Evolutionary conservation across 768 basidiomycete species (phyloP).

Genomic region (Rhizopogon vulgaris): DNA sequence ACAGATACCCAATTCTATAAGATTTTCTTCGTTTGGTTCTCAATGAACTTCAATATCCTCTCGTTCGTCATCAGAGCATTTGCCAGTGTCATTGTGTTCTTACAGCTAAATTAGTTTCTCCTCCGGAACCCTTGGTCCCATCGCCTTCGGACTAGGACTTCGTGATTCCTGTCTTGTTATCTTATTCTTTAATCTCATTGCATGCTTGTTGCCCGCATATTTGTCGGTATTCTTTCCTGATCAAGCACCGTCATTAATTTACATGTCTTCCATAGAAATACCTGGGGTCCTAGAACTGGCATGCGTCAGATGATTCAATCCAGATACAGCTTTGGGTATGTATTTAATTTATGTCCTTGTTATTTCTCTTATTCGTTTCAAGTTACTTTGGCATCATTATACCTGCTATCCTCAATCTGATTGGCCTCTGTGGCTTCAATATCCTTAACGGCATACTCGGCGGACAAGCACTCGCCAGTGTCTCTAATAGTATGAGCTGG

Average conservation of each 20-base stretch:
- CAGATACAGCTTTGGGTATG: conserved; percentile 50
- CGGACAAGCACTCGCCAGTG: conserved; percentile 58
- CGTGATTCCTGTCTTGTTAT: conserved; percentile 61
- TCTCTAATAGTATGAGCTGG: conserved; percentile 46
- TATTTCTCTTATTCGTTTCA: background rate
- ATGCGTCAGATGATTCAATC: conserved; percentile 79
- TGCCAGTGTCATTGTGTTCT: background rate
- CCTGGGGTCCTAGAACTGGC: conserved; percentile 76
- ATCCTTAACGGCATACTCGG: conserved; percentile 65
- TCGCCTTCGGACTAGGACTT: conserved; percentile 53
- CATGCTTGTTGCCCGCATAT: conserved; percentile 51
- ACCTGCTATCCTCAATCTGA: conserved; percentile 50
- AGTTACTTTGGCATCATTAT: conserved; percentile 51
- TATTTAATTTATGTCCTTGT: conserved; percentile 24
- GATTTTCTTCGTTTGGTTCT: conserved; percentile 69
- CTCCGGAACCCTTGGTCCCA: conserved; percentile 61
- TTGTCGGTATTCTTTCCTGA: conserved; percentile 30
- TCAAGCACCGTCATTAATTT: background rate
- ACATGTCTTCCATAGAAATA: conserved; percentile 32
- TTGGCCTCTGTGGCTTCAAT: conserved; percentile 58
- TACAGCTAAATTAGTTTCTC: conserved; percentile 43
- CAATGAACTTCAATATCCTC: conserved; percentile 61
- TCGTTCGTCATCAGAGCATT: conserved; percentile 28
- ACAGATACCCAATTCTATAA: conserved; percentile 56
- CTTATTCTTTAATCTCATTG: conserved; percentile 62